Evolutionary conservation across 1,284 basidiomycete species (phyloP).

Genomic region (Rhizopogon parksii): DNA sequence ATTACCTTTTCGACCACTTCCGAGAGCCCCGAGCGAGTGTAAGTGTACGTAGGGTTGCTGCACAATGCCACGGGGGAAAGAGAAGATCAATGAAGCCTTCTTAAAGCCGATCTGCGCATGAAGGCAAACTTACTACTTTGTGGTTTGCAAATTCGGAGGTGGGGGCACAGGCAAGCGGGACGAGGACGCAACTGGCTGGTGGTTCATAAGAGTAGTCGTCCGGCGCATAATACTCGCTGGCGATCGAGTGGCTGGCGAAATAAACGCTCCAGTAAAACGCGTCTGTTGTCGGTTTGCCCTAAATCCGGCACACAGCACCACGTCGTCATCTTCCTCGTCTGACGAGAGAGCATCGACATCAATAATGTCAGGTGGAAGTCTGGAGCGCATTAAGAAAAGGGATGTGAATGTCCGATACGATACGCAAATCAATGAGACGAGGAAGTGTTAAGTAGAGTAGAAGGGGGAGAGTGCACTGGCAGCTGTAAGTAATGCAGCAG

Average conservation of each 20-base stretch:
- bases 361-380: neutral
- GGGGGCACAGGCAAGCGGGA: neutral
- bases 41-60: neutral
- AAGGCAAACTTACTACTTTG: conserved; percentile 12
- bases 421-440: too few species aligned
- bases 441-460: too few species aligned
- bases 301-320: neutral
- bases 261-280: too few species aligned
- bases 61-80: neutral
- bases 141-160: neutral
- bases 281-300: neutral
- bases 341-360: neutral
- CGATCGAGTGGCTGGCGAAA: neutral
- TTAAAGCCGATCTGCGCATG: neutral
- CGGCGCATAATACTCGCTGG: neutral
- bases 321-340: neutral
- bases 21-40: neutral
- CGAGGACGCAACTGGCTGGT: conserved; percentile 5
- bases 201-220: neutral
- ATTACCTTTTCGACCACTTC: conserved; percentile 13
- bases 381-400: neutral
- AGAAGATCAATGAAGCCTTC: neutral
- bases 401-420: too few species aligned
- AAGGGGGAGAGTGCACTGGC: too few species aligned
- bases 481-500: too few species aligned